These are phyloP conservation scores for Aplosporella prunicola DNA, from an alignment of 2,329 filamentous ascomycete species.

Conservation along the genomic window DNA sequence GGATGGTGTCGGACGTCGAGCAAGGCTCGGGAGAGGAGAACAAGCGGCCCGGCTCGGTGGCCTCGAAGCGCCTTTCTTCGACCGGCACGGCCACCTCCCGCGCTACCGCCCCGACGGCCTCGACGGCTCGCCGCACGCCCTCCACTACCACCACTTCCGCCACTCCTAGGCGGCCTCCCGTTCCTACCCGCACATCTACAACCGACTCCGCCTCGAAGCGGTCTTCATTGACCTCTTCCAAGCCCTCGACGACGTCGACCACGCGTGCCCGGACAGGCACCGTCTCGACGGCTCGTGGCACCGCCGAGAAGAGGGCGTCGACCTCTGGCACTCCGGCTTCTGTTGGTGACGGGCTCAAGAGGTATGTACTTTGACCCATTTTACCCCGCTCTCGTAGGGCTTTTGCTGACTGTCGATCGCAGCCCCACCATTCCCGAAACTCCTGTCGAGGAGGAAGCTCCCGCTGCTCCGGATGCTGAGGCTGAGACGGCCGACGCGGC, in stretches of 20 bases:
- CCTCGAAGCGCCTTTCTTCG: conserved; percentile 7
- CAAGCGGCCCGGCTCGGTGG: conserved; percentile 1
- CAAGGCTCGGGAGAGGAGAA: conserved; percentile 8
- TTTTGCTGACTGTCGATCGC: too few relatives aligned
- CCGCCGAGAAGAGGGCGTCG: conserved; percentile 5
- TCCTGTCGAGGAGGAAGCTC: conserved; percentile 3
- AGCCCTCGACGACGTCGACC: conserved; percentile 1
- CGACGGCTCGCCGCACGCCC: not conserved
- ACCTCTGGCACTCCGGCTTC: not conserved
- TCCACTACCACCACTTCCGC: conserved; percentile 1
- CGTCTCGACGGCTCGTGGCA: not conserved
- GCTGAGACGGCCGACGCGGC: conserved; percentile 2
- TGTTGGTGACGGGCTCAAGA: conserved; percentile 2
- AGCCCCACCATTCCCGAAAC: too few relatives aligned
- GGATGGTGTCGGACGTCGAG: not conserved
- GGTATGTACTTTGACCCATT: not conserved
- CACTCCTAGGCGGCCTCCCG: not conserved
- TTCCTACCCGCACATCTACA: not conserved
- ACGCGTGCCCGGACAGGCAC: not conserved
- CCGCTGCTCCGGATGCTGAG: conserved; percentile 1
- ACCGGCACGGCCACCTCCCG: conserved; percentile 7
- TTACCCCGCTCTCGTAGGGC: too few relatives aligned
- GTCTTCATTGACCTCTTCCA: not conserved
- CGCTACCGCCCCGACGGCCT: not conserved
- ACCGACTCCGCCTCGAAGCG: conserved; percentile 3